Base-by-base conservation (phyloP, 2,329 filamentous ascomycete genomes). In the Harringtonia aguacate region DNA sequence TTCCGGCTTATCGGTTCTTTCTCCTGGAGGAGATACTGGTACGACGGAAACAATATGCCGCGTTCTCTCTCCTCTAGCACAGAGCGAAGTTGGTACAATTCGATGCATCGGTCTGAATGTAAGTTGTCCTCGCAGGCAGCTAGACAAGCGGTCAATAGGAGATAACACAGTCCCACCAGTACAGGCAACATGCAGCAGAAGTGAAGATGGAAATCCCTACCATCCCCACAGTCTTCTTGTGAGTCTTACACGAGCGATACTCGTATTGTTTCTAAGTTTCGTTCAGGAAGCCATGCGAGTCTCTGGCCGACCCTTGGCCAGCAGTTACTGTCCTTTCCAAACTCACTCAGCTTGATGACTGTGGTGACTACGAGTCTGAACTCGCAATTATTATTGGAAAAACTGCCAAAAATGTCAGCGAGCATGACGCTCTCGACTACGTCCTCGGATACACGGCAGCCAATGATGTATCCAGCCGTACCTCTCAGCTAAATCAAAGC, bases 321-420 rank as follows among this genome's bases (percentile, higher is more conserved):
- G 63, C 65, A 4, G 65, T 70, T 10, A 72, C 68, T 0, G 54
- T 69, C 30, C 66, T 80, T 37, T 75, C 75, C 22, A 73, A 71
- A 53, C 62, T 70, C 51, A 72, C 70, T 1, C 66, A 74, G 48
- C 55, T 60, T 14, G 68, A 73, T 42, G 69, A 73, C 57, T 69
- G 70, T 20, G 72, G 70, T 36, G 77, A 79, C 58, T 77, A 76
- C 55, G 73, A 79, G 56, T 70, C 72, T 4, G 75, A 79, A 58
- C 64, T 80, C 41, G 73, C 68, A 13, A 67, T 78, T 27, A 64
- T 79, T 13, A 69, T 80, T 36, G 71, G 72, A 28, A 65, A 63
- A 50, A 56, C 62, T 13, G 62, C 64, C 22, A 71, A 73, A 51
- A 75, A 80, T 50, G 73, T 79, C 10, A 61, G 66, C 37, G 73